A percentile compares a stretch with the other conserved stretches of the same genome.
phyloP scores from a whole-genome alignment of 139 green algal species.

The Cymbomonas tetramitiformis region DNA sequence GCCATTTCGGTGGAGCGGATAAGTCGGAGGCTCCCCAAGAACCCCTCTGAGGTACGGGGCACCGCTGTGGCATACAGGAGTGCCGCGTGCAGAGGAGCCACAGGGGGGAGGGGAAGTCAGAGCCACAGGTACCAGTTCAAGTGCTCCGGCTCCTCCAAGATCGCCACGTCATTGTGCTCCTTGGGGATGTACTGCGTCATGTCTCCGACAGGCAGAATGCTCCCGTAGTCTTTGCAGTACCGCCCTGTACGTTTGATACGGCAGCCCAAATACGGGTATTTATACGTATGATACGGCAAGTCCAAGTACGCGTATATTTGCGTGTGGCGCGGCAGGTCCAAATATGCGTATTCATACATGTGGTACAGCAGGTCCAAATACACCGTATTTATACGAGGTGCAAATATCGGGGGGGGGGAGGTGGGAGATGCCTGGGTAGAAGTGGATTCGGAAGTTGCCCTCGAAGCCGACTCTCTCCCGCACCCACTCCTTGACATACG shows the following conservation, averaged over 20 bases:
- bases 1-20: too few relatives aligned
- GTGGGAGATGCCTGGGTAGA: slow-evolving; percentile 41
- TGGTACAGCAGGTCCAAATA: background rate
- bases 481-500: slow-evolving; percentile 78
- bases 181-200: slow-evolving; percentile 76
- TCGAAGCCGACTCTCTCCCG: slow-evolving; percentile 70
- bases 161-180: slow-evolving; percentile 78
- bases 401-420: background rate
- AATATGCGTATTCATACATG: background rate
- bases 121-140: slow-evolving; percentile 86
- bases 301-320: too few relatives aligned
- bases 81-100: too few relatives aligned
- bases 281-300: too few relatives aligned
- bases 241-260: slow-evolving; percentile 58
- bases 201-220: slow-evolving; percentile 91
- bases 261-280: too few relatives aligned
- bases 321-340: background rate
- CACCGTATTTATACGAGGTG: slow-evolving; percentile 1
- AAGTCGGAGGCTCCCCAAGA: too few relatives aligned
- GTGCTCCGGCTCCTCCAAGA: slow-evolving; percentile 98
- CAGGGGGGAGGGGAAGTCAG: too few relatives aligned
- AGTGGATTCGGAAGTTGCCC: slow-evolving; percentile 81
- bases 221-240: slow-evolving; percentile 75
- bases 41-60: too few relatives aligned
- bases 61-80: too few relatives aligned